Base-by-base conservation (phyloP, 306 rosid genomes). In the Urtica urens region DNA sequence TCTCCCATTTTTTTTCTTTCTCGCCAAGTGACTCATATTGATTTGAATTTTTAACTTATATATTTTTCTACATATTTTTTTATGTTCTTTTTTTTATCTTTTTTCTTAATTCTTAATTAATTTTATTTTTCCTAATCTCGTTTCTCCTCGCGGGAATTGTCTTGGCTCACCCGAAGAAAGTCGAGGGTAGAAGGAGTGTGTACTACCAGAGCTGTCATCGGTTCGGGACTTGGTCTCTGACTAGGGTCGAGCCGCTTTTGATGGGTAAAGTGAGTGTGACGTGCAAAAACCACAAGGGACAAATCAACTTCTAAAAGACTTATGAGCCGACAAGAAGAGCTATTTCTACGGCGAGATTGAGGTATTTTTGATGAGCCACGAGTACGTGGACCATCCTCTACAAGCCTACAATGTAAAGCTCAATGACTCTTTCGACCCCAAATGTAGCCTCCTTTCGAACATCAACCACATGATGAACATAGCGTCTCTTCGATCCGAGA, bases 171-270 rank as follows among this genome's bases (percentile, higher is more conserved):
- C 72, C 80, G 58, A 76, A 78, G 67, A 64, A 71, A 28, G 49
- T 55, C 18, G 73, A 75, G 0, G 76, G 82, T 90, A 19, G 97
- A 90, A 66, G 79, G 94, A 3, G 34, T 60, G 33, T 90, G 14
- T 90, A 74, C 54, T 90, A 93, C 69, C 92, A 84, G 67, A 81
- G 70, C 72, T 90, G 97, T 66, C 73, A 77, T 4, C 75, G 56
- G 45, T 42, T 54, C 10, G 92, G 95, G 60, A 58, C 74, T 0
- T 81, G 94, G 95, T 79, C 97, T 40, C 41, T 90, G 67, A 48
- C 67, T 9, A 82, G 69, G 6, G 95, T 84, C 44, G 74, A 70
- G 57, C 76, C 94, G 4, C 62, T 81, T 48, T 68, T 78, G 42
- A 68, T 74, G 3, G 95, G 93, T 10, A 79, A 79, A 71, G 67